phyloP scores from a whole-genome alignment of 352 stramenopile genomes.

The Pythium sp. region DNA sequence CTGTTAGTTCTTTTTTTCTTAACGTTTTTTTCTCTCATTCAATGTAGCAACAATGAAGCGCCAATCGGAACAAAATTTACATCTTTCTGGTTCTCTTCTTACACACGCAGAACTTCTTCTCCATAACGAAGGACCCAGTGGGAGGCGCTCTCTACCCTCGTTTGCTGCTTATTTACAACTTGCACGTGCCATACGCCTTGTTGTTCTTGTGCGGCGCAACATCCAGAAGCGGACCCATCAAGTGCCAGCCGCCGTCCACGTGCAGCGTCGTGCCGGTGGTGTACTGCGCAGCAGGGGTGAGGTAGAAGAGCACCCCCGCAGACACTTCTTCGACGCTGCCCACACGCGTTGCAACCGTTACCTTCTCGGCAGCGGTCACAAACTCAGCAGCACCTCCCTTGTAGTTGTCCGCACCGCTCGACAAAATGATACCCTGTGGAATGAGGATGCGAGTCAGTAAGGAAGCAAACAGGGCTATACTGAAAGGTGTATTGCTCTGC shows the following conservation, averaged over 20 bases:
- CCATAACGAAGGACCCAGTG: background rate
- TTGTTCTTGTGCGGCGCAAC: slow-evolving; percentile 69
- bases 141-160: background rate
- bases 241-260: slow-evolving; percentile 76
- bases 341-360: slow-evolving; percentile 86
- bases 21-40: background rate
- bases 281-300: slow-evolving; percentile 79
- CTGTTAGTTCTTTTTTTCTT: background rate
- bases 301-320: slow-evolving; percentile 78
- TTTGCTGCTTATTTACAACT: slow-evolving; percentile 26
- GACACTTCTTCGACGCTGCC: slow-evolving; percentile 88
- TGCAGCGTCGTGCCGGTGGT: slow-evolving; percentile 79
- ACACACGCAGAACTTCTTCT: background rate
- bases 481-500: slow-evolving; percentile 8
- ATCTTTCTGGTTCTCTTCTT: background rate
- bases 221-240: slow-evolving; percentile 51
- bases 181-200: slow-evolving; percentile 62
- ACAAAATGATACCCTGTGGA: slow-evolving; percentile 70
- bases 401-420: slow-evolving; percentile 88
- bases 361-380: slow-evolving; percentile 66
- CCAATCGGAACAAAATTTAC: background rate
- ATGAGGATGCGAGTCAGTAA: background rate
- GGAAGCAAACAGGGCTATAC: background rate
- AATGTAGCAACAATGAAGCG: background rate
- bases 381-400: slow-evolving; percentile 85